Evolutionary conservation across 176 grass and related monocot genomes (phyloP).

Genomic region (Alloteropsis semialata): DNA sequence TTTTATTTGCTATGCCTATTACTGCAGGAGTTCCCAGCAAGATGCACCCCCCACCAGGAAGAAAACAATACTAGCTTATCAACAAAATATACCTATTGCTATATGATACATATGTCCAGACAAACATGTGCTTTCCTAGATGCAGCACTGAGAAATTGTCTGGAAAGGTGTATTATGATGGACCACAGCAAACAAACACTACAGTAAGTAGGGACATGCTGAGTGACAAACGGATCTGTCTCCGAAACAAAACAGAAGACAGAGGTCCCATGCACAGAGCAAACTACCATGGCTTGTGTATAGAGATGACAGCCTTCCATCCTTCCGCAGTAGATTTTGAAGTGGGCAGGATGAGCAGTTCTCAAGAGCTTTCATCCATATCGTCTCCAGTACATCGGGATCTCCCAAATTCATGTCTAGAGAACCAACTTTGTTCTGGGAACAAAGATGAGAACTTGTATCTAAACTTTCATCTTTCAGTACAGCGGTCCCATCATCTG

Average conservation of each 20-base stretch:
- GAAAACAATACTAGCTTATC: constrained; percentile 13
- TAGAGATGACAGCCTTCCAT: constrained; percentile 73
- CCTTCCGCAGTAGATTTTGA: constrained; percentile 58
- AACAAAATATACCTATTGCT: constrained; percentile 6
- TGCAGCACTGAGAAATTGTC: constrained; percentile 4
- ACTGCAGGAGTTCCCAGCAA: neutral
- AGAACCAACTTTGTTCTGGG: constrained; percentile 44
- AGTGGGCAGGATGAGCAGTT: constrained; percentile 58
- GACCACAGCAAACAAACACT: constrained; percentile 9
- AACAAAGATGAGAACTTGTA: constrained; percentile 50
- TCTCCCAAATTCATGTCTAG: constrained; percentile 63
- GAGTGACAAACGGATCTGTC: constrained; percentile 10
- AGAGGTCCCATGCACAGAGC: neutral
- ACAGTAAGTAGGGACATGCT: constrained; percentile 12
- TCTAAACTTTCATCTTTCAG: constrained; percentile 58
- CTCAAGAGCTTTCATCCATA: constrained; percentile 84
- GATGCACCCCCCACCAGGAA: neutral
- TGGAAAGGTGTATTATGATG: constrained; percentile 24
- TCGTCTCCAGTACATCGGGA: constrained; percentile 60
- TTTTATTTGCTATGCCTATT: neutral
- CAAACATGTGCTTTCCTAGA: constrained; percentile 35
- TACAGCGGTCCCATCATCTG: constrained; percentile 55
- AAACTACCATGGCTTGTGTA: constrained; percentile 73
- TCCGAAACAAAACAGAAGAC: constrained; percentile 4
- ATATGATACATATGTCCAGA: constrained; percentile 9